Percentiles rank a stretch among this genome's conserved stretches.
These are phyloP conservation scores for Lactarius evosmus DNA, from an alignment of 768 basidiomycete species.

Conservation along the genomic window DNA sequence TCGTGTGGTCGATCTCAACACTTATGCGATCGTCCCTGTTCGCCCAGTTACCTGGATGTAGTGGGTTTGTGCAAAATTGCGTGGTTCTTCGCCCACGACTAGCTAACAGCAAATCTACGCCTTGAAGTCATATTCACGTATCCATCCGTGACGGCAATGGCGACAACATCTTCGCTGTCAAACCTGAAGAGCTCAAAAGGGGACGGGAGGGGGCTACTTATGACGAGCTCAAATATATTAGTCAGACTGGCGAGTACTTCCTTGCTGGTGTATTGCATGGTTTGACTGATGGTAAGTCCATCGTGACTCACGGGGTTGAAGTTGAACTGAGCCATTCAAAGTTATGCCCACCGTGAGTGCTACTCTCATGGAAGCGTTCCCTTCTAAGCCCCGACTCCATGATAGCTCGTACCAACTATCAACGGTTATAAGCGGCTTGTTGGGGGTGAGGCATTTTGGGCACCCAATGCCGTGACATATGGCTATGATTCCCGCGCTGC, in stretches of 20 bases:
- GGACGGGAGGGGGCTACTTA: constrained; percentile 71
- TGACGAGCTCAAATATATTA: constrained; percentile 82
- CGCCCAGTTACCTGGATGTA: constrained; percentile 85
- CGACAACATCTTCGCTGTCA: constrained; percentile 75
- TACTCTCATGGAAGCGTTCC: background rate
- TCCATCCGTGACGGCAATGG: constrained; percentile 70
- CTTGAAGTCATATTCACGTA: constrained; percentile 80
- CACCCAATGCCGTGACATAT: constrained; percentile 88
- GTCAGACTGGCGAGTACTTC: constrained; percentile 84
- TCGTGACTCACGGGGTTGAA: background rate
- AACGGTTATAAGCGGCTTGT: constrained; percentile 97
- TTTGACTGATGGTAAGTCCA: constrained; percentile 74
- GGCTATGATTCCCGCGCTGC: constrained; percentile 95
- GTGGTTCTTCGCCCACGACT: constrained; percentile 3
- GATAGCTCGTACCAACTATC: constrained; percentile 80
- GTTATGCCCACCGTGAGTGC: constrained; percentile 26
- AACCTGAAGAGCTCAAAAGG: constrained; percentile 52
- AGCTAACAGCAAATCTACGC: constrained; percentile 3
- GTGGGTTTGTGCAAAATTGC: constrained; percentile 56
- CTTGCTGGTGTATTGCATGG: constrained; percentile 92
- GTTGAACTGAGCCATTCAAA: constrained; percentile 10
- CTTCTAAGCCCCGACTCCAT: background rate
- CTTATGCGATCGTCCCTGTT: constrained; percentile 4
- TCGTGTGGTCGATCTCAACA: background rate
- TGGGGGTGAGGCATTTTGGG: constrained; percentile 93